These are phyloP conservation scores for Diphasiastrum complanatum DNA, from an alignment of 83 land plant species.

Conservation along the genomic window DNA sequence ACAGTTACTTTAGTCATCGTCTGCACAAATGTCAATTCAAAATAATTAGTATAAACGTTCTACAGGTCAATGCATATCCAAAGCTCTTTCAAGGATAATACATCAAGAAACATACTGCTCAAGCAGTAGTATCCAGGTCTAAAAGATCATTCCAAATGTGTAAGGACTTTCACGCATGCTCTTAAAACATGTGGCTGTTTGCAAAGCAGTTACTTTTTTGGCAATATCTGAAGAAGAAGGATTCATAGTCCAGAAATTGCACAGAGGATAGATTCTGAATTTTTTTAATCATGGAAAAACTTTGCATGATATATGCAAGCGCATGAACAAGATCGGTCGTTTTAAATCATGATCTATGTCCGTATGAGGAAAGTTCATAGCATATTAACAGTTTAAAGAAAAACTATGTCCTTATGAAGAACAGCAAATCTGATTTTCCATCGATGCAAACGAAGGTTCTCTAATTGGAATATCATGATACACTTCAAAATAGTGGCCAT, in stretches of 20 bases:
- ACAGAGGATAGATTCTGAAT: no score
- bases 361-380: no score
- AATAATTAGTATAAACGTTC: not conserved
- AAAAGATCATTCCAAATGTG: not conserved
- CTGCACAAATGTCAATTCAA: constrained; percentile 25
- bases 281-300: no score
- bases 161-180: no score
- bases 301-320: no score
- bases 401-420: not conserved
- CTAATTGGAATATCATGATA: not conserved
- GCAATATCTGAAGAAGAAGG: no score
- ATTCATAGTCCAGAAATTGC: no score
- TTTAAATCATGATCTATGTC: no score
- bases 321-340: no score
- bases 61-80: not conserved
- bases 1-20: constrained; percentile 53
- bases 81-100: constrained; percentile 5
- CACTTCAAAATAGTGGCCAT: not conserved
- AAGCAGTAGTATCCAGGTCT: not conserved
- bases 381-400: not conserved
- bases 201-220: no score
- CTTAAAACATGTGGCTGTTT: no score
- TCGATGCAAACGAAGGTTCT: not conserved
- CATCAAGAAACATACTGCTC: not conserved
- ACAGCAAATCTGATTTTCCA: not conserved